Evolutionary conservation across 2,329 filamentous ascomycete genomes (phyloP).

Genomic region (Trichoderma pleuroti): DNA sequence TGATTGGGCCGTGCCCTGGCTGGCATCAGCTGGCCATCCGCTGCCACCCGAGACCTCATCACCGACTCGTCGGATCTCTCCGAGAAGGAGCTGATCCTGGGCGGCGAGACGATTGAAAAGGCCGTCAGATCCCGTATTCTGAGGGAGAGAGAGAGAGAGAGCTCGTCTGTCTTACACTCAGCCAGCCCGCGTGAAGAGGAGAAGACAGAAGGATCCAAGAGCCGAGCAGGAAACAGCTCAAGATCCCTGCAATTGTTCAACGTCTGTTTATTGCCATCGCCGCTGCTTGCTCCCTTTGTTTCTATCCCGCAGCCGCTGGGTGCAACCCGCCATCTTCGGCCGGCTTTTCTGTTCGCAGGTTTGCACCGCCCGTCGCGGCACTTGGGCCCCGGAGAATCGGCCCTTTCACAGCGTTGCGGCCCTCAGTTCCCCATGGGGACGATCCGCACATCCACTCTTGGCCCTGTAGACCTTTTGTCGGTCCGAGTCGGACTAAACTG

Average conservation of each 20-base stretch:
- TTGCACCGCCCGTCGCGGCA: conserved; percentile 7
- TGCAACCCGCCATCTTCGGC: not conserved
- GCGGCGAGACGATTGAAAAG: not conserved
- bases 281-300: not conserved
- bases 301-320: not conserved
- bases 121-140: not conserved
- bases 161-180: not conserved
- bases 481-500: conserved; percentile 6
- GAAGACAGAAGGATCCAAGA: not conserved
- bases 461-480: conserved; percentile 16
- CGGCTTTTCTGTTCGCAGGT: not conserved
- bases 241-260: not conserved
- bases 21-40: conserved; percentile 13
- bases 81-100: conserved; percentile 9
- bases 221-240: not conserved
- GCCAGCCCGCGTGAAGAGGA: not conserved
- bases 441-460: conserved; percentile 14
- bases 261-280: not conserved
- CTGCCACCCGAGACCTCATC: conserved; percentile 7
- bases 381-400: conserved; percentile 19
- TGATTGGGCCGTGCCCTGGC: conserved; percentile 12
- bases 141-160: not conserved
- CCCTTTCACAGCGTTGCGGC: conserved; percentile 17
- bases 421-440: conserved; percentile 16
- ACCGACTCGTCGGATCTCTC: conserved; percentile 15